Evolutionary conservation across 176 grass and related monocot species (phyloP), one percentile per base, ranked within the genome.

Genomic region (Cenchrus fungigraminus): DNA sequence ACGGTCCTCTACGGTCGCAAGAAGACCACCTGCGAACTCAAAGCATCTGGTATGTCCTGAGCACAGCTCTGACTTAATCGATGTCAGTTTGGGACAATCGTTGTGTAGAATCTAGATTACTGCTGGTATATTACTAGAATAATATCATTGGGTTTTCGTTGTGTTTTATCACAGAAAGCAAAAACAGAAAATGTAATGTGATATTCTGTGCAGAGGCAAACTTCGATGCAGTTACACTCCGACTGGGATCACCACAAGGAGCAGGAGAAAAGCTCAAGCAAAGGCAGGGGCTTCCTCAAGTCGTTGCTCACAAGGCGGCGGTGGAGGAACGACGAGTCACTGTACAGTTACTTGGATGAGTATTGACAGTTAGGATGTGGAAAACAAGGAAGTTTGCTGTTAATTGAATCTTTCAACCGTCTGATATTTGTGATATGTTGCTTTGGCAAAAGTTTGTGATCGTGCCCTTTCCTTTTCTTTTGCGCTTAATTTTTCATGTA

Each of bases 261-360:
- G 29, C 70, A 63, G 17, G 91, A 90, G 76, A 89, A 84, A 46
- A 94, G 74, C 79, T 81, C 88, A 49, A 92, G 77, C 62, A 97
- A 98, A 83, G 89, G 91, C 44, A 85, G 77, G 83, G 91, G 91
- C 31, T 93, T 98, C 85, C 89, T 98, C 83, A 98, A 83, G 87
- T 87, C 88, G 0, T 74, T 98, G 89, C 96, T 98, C 29, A 84
- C 87, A 12, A 88, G 93, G 83, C 89, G 86, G 17, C 83, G 91
- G 44, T 98, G 91, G 69, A 92, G 92, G 83, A 93, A 88, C 8
- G 91, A 98, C 2, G 93, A 95, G 63, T 95, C 93, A 6, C 74
- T 98, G 87, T 98, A 98, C 83, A 94, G 78, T 85, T 98, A 98
- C 86, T 85, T 98, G 84, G 91, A 98, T 59, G 96, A 98, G 57